Base-by-base conservation (phyloP, 176 grass and related monocot species). In the Musa schizocarpa region DNA sequence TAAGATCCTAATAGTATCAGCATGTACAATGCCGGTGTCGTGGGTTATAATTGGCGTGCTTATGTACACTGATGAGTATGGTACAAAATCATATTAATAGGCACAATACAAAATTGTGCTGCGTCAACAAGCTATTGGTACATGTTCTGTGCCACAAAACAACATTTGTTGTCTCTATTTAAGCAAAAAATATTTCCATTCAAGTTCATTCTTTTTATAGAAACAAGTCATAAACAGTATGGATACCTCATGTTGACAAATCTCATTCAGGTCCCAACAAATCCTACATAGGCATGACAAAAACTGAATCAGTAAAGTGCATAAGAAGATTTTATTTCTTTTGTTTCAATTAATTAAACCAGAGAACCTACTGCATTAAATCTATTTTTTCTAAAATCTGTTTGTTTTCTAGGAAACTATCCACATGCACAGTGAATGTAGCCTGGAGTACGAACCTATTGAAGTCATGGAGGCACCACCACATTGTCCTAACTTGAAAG, bases 401-500 rank as follows among this genome's bases (percentile, higher is more conserved):
- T 16, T 55, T 2, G 12, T 19, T 56, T 54, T 74, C 20, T 9
- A 74, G 71, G 71, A 74, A 74, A 74, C 71, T 9, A 52, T 74
- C 7, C 71, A 74, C 22, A 24, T 56, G 22, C 71, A 74, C 49
- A 51, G 12, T 25, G 23, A 29, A 57, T 27, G 4, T 17, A 34
- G 25, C 12, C 27, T 16, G 9, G 23, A 16, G 10, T 21, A 74
- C 29, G 49, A 55, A 55, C 19, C 2, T 54, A 26, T 57, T 56
- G 71, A 56, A 17, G 51, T 16, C 23, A 13, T 19, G 11, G 71
- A 74, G 34, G 34, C 34, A 43, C 34, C 29, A 34, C 29, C 34
- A 6, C 34, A 43, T 43, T 43, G 34, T 43, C 34, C 34, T 43
- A 43, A 43, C 34, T 43, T 43, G 34, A 43, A 43, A 74, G 52